Percentiles rank a stretch among this genome's conserved stretches.
phyloP scores from a whole-genome alignment of 2,329 filamentous ascomycete genomes.

The Pyricularia sp. region DNA sequence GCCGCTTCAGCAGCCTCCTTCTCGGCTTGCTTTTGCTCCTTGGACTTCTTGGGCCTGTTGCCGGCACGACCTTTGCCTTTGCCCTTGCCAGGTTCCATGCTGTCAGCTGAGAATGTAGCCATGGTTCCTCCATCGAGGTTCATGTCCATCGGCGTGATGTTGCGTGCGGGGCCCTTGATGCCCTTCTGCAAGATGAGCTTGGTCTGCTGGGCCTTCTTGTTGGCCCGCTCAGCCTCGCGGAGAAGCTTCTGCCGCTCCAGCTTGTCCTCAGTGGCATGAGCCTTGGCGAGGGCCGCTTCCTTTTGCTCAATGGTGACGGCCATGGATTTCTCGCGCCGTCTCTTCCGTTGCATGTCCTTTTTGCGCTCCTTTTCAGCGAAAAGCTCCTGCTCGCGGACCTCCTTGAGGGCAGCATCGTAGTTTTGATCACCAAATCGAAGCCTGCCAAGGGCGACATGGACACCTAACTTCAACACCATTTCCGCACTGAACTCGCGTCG shows the following conservation, averaged over 20 bases:
- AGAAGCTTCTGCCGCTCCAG: conserved; percentile 68
- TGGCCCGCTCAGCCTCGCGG: conserved; percentile 75
- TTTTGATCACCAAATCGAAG: conserved; percentile 64
- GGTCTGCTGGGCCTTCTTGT: conserved; percentile 86
- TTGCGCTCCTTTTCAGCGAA: conserved; percentile 96
- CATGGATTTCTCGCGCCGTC: conserved; percentile 89
- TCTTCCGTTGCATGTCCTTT: conserved; percentile 98
- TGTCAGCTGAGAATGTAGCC: conserved; percentile 67
- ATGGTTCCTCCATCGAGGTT: conserved; percentile 77
- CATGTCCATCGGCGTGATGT: conserved; percentile 57
- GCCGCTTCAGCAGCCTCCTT: conserved; percentile 76
- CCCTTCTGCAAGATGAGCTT: conserved; percentile 78
- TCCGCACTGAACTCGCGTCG: conserved; percentile 44
- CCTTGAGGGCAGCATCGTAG: conserved; percentile 67
- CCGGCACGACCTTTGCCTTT: conserved; percentile 43
- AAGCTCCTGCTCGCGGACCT: conserved; percentile 81
- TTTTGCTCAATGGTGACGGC: conserved; percentile 86
- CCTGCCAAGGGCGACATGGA: conserved; percentile 58
- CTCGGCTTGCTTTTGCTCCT: conserved; percentile 70
- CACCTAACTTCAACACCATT: conserved; percentile 48
- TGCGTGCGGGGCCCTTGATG: conserved; percentile 61
- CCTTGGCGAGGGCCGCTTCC: conserved; percentile 66
- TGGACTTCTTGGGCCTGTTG: conserved; percentile 78
- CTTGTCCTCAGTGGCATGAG: conserved; percentile 67
- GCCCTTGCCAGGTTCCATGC: conserved; percentile 36